A percentile compares a stretch with the other conserved stretches of the same genome.
These are phyloP conservation scores for Aspergillus fischeri DNA, from an alignment of 2,329 filamentous ascomycete genomes.

Conservation along the genomic window DNA sequence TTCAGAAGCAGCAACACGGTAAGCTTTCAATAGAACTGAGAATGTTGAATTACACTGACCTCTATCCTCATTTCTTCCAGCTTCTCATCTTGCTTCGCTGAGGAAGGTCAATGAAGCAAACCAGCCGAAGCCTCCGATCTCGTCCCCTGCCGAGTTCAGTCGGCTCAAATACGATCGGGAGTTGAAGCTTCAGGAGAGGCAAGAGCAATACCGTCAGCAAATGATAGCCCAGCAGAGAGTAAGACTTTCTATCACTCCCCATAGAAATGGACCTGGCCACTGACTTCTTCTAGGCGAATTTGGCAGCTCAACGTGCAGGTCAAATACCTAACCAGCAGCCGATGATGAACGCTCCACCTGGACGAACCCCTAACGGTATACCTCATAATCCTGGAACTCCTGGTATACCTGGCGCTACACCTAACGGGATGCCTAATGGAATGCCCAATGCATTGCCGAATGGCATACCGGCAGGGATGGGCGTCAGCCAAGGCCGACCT, in stretches of 20 bases:
- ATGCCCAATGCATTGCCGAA: conserved; percentile 41
- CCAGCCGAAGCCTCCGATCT: conserved; percentile 55
- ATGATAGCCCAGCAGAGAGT: conserved; percentile 55
- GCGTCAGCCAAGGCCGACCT: conserved; percentile 35
- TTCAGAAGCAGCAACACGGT: conserved; percentile 83
- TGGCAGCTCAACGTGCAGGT: conserved; percentile 41
- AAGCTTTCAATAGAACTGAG: conserved; percentile 15
- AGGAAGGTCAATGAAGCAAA: conserved; percentile 73
- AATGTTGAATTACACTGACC: background rate
- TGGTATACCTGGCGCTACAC: conserved; percentile 36
- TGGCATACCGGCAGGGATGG: conserved; percentile 39
- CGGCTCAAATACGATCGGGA: conserved; percentile 84
- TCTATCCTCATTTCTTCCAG: conserved; percentile 23
- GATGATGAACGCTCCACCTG: conserved; percentile 28
- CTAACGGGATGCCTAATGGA: conserved; percentile 45
- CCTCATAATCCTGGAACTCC: conserved; percentile 31
- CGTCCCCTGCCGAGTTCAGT: conserved; percentile 89
- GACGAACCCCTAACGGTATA: conserved; percentile 39
- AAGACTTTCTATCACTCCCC: conserved; percentile 14
- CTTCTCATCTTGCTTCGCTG: conserved; percentile 68
- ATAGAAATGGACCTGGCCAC: conserved; percentile 7
- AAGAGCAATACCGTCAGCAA: conserved; percentile 60
- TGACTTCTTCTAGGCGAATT: conserved; percentile 30
- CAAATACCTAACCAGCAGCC: conserved; percentile 41
- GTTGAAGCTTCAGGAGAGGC: conserved; percentile 56